Evolutionary conservation across 768 basidiomycete genomes (phyloP).

Genomic region (Podaxis sp.): DNA sequence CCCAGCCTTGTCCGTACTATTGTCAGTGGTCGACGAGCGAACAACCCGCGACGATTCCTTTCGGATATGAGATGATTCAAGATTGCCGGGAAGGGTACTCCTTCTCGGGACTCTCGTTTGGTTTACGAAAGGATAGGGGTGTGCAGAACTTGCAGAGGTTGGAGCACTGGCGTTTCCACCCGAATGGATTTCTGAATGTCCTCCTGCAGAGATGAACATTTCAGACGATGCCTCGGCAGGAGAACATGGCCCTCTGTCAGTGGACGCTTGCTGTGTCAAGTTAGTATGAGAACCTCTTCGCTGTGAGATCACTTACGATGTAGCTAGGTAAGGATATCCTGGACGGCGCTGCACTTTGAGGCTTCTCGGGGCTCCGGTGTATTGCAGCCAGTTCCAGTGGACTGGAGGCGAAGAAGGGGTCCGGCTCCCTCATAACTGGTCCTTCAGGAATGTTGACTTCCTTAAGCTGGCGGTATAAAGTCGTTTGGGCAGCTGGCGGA

Average conservation of each 20-base stretch:
- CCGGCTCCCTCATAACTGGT: neutral
- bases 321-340: conserved; percentile 3
- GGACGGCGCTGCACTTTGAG: neutral
- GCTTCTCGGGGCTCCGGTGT: neutral
- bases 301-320: neutral
- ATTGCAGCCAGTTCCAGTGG: conserved; percentile 1
- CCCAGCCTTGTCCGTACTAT: neutral
- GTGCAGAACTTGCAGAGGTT: neutral
- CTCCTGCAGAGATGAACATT: neutral
- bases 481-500: neutral
- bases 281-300: neutral
- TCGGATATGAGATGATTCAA: neutral
- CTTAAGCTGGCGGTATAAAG: neutral
- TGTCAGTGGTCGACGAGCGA: neutral
- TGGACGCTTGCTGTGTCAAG: neutral
- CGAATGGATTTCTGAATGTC: conserved; percentile 3
- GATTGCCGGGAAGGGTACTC: neutral
- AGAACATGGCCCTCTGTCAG: conserved; percentile 8
- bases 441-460: neutral
- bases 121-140: neutral
- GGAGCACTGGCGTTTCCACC: neutral
- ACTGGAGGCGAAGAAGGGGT: neutral
- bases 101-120: neutral
- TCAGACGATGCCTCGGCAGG: conserved; percentile 16
- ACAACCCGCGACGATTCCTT: neutral